These are phyloP conservation scores for Dittrichia graveolens DNA, from an alignment of 129 eudicot species.

Conservation along the genomic window DNA sequence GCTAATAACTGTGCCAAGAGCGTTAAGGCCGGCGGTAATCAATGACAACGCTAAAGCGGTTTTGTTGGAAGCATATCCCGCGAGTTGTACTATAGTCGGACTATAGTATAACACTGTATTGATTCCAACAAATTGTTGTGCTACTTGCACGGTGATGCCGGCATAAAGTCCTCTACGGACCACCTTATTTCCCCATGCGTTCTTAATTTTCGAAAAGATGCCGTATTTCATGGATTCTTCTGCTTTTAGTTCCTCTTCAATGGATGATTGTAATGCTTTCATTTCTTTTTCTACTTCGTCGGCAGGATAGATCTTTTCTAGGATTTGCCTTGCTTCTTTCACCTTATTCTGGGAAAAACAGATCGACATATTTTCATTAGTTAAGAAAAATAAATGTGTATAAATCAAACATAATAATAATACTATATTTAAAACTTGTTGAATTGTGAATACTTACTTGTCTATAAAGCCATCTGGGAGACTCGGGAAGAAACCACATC, in stretches of 20 bases:
- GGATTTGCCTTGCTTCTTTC: slow-evolving; percentile 49
- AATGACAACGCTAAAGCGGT: slow-evolving; percentile 62
- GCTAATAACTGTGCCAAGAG: slow-evolving; percentile 57
- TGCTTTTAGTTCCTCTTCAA: slow-evolving; percentile 36
- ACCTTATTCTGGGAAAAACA: slow-evolving; percentile 37
- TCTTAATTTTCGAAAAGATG: slow-evolving; percentile 21
- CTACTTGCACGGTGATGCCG: slow-evolving; percentile 62
- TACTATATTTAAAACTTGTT: neutral
- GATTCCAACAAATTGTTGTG: slow-evolving; percentile 68
- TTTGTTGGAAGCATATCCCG: slow-evolving; percentile 61
- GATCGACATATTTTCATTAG: neutral
- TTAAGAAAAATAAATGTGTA: neutral
- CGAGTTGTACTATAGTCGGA: slow-evolving; percentile 60
- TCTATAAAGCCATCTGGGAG: slow-evolving; percentile 81
- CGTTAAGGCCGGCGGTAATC: slow-evolving; percentile 63
- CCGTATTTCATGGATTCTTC: slow-evolving; percentile 22
- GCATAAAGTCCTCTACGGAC: slow-evolving; percentile 57
- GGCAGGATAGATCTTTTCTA: slow-evolving; percentile 52
- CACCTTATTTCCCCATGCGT: slow-evolving; percentile 41
- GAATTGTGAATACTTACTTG: slow-evolving; percentile 37
- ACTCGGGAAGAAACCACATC: slow-evolving; percentile 72
- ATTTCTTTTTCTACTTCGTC: slow-evolving; percentile 50
- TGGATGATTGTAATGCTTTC: slow-evolving; percentile 40
- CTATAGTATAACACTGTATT: slow-evolving; percentile 63
- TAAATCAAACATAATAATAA: too few species aligned